These are phyloP conservation scores for Paecilomyces niveus DNA, from an alignment of 2,329 filamentous ascomycete species.

Conservation along the genomic window DNA sequence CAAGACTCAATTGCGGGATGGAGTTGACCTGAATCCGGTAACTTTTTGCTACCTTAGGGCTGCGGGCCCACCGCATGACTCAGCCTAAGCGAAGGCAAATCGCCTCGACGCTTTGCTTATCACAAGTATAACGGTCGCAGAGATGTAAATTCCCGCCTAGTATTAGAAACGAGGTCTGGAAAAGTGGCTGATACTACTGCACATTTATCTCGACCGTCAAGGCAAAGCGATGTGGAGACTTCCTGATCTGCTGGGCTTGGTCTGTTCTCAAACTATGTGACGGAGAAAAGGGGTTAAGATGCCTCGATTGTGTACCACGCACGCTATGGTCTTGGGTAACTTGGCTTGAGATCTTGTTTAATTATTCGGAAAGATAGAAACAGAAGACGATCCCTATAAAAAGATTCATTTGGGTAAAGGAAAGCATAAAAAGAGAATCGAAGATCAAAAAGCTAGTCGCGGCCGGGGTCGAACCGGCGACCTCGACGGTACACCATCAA, in stretches of 20 bases:
- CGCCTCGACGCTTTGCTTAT: neutral
- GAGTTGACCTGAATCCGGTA: neutral
- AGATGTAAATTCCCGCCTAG: neutral
- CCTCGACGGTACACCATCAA: constrained; percentile 9
- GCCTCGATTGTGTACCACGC: neutral
- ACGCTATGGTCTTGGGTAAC: neutral
- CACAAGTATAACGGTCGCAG: neutral
- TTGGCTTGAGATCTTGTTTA: neutral
- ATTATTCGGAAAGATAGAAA: neutral
- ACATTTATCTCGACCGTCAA: neutral
- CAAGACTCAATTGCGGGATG: neutral
- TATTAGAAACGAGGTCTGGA: neutral
- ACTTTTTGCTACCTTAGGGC: neutral
- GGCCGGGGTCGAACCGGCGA: constrained; percentile 17
- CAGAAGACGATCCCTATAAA: neutral
- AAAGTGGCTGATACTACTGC: neutral
- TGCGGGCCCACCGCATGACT: neutral
- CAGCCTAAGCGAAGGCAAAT: neutral
- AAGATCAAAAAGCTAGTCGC: constrained; percentile 10
- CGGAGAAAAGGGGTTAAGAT: neutral
- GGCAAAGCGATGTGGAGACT: neutral
- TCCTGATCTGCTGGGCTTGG: neutral
- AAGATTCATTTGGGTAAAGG: neutral
- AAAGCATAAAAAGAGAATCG: neutral
- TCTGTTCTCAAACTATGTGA: neutral